Conservation (phyloP, 352 stramenopile species). For the Phytopythium delawarense region DNA sequence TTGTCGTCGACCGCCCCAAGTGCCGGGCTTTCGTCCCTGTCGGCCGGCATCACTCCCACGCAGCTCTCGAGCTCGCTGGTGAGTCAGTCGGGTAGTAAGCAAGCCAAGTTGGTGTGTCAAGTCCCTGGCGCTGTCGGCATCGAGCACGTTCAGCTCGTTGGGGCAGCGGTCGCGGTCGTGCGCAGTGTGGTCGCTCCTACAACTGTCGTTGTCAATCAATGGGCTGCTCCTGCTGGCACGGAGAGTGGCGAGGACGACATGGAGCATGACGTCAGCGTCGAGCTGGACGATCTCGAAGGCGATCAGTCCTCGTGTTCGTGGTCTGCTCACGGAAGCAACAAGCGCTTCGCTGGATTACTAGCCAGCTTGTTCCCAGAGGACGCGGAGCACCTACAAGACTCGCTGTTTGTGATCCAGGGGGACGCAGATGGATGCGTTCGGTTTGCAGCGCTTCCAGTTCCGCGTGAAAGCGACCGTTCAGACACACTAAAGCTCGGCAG, state of each 20-base stretch:
- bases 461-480: not conserved
- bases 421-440: slow-evolving; percentile 51
- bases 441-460: slow-evolving; percentile 19
- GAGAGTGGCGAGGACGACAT: slow-evolving; percentile 6
- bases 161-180: slow-evolving; percentile 24
- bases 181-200: slow-evolving; percentile 50
- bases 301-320: slow-evolving; percentile 54
- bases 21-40: not conserved
- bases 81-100: not conserved
- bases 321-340: slow-evolving; percentile 15
- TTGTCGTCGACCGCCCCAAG: not conserved
- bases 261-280: slow-evolving; percentile 4
- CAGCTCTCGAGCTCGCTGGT: not conserved
- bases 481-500: slow-evolving; percentile 10
- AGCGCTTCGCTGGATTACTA: slow-evolving; percentile 14
- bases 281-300: slow-evolving; percentile 58
- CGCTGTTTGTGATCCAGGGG: slow-evolving; percentile 45
- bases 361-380: slow-evolving; percentile 21
- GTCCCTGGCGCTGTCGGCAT: slow-evolving; percentile 38
- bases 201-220: slow-evolving; percentile 11
- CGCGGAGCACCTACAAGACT: slow-evolving; percentile 1
- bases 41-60: slow-evolving; percentile 1
- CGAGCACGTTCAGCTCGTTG: slow-evolving; percentile 10
- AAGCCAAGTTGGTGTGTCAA: slow-evolving; percentile 18
- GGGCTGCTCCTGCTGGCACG: not conserved